Conservation (phyloP, 2,329 filamentous ascomycete species). For the Trichophyton mentagrophytes region DNA sequence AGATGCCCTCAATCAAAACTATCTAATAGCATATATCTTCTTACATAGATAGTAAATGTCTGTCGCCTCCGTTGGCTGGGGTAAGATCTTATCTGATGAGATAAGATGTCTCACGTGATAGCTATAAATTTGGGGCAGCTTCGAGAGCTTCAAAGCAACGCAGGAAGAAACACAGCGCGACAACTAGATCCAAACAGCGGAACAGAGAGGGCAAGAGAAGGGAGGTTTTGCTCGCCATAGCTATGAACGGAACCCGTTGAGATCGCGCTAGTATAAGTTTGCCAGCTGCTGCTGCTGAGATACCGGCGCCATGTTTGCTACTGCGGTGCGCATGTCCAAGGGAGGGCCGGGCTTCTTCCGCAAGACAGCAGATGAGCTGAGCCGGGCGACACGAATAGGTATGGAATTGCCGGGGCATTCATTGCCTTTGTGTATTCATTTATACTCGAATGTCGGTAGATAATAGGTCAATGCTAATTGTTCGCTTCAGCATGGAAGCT, state of each 20-base stretch:
- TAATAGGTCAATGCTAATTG: background rate
- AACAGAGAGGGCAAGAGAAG: background rate
- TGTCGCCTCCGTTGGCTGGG: background rate
- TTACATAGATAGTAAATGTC: background rate
- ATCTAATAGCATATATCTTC: background rate
- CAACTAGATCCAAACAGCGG: background rate
- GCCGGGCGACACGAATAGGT: constrained; percentile 44
- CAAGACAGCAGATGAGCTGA: constrained; percentile 47
- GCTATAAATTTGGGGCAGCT: background rate
- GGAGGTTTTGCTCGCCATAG: background rate
- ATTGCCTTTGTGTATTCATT: background rate
- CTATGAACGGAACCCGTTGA: background rate
- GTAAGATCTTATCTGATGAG: background rate
- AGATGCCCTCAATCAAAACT: background rate
- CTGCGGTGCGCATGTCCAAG: constrained; percentile 26
- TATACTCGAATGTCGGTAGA: background rate
- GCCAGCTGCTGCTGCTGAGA: background rate
- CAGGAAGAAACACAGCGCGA: background rate
- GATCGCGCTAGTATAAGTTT: background rate
- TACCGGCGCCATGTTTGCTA: constrained; percentile 25
- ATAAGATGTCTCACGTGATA: background rate
- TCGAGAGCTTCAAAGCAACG: background rate
- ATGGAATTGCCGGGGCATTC: constrained; percentile 10
- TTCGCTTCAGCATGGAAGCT: constrained; percentile 27
- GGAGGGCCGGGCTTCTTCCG: constrained; percentile 40